Percentiles rank a stretch among this genome's conserved stretches.
phyloP scores from a whole-genome alignment of 176 grass and related monocot genomes.

The Oryza brachyantha region DNA sequence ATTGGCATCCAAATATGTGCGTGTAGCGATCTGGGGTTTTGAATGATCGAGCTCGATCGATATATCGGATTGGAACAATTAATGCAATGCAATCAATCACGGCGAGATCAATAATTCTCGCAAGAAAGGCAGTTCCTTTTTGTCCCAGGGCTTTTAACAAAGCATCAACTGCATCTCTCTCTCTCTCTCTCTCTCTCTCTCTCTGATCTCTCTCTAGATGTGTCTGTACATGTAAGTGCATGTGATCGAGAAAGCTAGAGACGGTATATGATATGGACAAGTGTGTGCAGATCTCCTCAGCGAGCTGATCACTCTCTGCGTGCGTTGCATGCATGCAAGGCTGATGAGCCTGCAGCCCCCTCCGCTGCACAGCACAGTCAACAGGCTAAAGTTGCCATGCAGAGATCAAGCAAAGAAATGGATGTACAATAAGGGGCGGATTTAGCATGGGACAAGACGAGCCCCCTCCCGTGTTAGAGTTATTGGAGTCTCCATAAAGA shows the following conservation, averaged over 20 bases:
- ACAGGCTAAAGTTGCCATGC: not conserved
- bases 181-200: not conserved
- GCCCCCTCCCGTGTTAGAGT: too few species aligned
- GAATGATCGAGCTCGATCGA: too few species aligned
- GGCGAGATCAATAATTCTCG: not conserved
- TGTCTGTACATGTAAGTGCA: not conserved
- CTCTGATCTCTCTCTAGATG: not conserved
- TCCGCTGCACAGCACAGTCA: too few species aligned
- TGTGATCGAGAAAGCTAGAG: not conserved
- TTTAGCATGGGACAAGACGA: too few species aligned
- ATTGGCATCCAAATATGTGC: too few species aligned
- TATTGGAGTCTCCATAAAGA: too few species aligned
- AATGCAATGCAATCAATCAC: not conserved
- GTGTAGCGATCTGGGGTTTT: too few species aligned
- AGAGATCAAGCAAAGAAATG: not conserved
- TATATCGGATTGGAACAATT: too few species aligned
- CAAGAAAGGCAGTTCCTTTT: slow-evolving; percentile 10
- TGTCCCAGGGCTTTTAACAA: slow-evolving; percentile 43
- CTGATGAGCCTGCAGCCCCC: too few species aligned
- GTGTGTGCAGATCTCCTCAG: slow-evolving; percentile 12
- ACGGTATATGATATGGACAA: not conserved
- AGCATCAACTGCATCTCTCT: not conserved
- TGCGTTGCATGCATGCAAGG: slow-evolving; percentile 31
- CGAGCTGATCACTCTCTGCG: not conserved
- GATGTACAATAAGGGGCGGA: not conserved